Evolutionary conservation across 2,329 filamentous ascomycete genomes (phyloP), one percentile per base, ranked within the genome.

Genomic region (Fusarium torreyae): DNA sequence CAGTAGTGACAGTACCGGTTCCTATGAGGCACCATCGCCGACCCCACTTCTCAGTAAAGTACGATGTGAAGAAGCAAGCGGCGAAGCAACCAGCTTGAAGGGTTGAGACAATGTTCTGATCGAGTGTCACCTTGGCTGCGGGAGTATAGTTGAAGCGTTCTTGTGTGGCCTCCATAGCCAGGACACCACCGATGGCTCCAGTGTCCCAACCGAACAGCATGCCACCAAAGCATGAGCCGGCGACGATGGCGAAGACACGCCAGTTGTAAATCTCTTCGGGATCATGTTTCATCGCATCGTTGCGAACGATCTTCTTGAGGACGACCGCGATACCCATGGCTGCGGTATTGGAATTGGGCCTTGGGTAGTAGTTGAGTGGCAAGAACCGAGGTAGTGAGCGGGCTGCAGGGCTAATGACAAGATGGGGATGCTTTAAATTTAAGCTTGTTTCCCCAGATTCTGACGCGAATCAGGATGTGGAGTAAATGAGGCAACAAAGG

Each of bases 231-330:
- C 90, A 92, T 40, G 88, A 83, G 43, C 88, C 89, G 75, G 84
- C 88, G 49, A 88, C 89, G 69, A 91, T 82, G 58, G 84, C 84
- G 68, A 90, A 88, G 28, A 91, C 88, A 57, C 89, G 86, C 89
- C 89, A 92, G 74, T 89, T 89, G 79, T 92, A 92, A 62, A 92
- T 89, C 76, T 91, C 86, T 20, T 85, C 82, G 18, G 90, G 90
- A 64, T 92, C 90, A 36, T 81, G 79, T 74, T 86, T 89, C 87
- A 93, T 92, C 44, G 91, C 88, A 77, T 93, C 89, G 82, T 92
- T 92, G 78, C 87, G 87, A 71, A 91, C 85, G 74, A 91, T 82
- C 71, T 80, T 81, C 71, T 82, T 83, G 57, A 91, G 83, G 69
- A 89, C 76, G 54, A 73, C 78, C 44, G 76, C 77, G 18, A 75